Evolutionary conservation across 2,329 filamentous ascomycete genomes (phyloP), one percentile per base, ranked within the genome.

Genomic region (Cladophialophora yegresii): DNA sequence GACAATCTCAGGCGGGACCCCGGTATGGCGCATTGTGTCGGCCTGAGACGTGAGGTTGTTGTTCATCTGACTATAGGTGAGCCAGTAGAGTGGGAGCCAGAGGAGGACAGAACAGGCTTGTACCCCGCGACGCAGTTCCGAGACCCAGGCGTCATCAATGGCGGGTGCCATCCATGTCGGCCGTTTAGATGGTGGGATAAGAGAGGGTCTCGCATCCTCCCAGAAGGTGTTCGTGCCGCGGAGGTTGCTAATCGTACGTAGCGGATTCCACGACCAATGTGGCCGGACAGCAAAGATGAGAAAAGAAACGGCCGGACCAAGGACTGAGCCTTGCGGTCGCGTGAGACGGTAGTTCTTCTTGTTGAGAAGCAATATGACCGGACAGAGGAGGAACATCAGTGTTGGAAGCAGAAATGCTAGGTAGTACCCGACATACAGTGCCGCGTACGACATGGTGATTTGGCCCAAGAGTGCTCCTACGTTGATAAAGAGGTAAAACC

Each of bases 71-170:
- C 58, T 61, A 26, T 67, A 53, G 33, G 30, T 69, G 73, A 54
- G 67, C 77, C 77, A 79, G 71, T 78, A 83, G 6, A 83, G 74
- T 16, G 81, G 81, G 62, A 78, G 84, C 77, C 82, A 84, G 65
- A 84, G 78, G 76, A 90, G 93, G 36, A 91, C 88, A 69, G 85
- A 82, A 79, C 88, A 90, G 61, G 88, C 88, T 71, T 83, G 81
- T 63, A 90, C 79, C 66, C 89, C 89, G 75, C 89, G 87, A 56
- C 82, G 82, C 54, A 92, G 86, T 73, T 92, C 88, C 73, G 92
- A 89, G 32, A 93, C 90, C 89, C 89, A 93, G 57, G 85, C 85
- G 70, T 93, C 90, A 67, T 93, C 90, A 70, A 92, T 92, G 2
- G 23, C 23, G 8, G 51, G 33, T 0, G 86, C 89, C 88, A 93